phyloP scores from a whole-genome alignment of 2,329 filamentous ascomycete species.

The Venturia pyrina region DNA sequence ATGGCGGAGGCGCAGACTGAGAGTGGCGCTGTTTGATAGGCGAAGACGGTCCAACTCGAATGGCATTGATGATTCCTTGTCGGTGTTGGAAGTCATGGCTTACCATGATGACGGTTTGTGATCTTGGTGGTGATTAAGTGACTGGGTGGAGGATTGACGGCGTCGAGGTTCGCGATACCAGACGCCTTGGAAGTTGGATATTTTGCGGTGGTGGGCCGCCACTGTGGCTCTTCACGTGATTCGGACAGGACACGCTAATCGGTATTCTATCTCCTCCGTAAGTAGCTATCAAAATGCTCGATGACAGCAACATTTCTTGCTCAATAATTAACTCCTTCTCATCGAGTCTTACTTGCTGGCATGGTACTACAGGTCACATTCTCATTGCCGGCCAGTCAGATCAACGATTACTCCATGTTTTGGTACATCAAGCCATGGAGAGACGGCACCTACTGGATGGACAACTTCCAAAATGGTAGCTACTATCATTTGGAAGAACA shows the following conservation, averaged over 20 bases:
- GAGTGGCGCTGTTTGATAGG: neutral
- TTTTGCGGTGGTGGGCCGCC: neutral
- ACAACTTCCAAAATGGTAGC: too few relatives aligned
- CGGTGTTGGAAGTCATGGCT: neutral
- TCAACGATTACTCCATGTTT: too few relatives aligned
- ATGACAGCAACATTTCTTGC: too few relatives aligned
- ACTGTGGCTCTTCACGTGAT: neutral
- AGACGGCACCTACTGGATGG: too few relatives aligned
- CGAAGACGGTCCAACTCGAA: neutral
- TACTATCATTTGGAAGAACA: too few relatives aligned
- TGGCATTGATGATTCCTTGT: neutral
- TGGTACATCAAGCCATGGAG: too few relatives aligned
- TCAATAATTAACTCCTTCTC: too few relatives aligned
- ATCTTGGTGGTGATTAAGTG: neutral
- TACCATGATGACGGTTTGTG: slow-evolving; percentile 1
- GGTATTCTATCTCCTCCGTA: too few relatives aligned
- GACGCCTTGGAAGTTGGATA: neutral
- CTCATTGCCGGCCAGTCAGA: too few relatives aligned
- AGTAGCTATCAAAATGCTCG: too few relatives aligned
- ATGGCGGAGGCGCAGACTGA: neutral
- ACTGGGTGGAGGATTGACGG: neutral
- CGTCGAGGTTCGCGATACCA: neutral
- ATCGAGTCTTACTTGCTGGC: neutral
- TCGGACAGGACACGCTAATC: neutral
- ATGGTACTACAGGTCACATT: too few relatives aligned